Evolutionary conservation across 73 alveolate species (phyloP).

Genomic region (Vitrella brassicaformis): DNA sequence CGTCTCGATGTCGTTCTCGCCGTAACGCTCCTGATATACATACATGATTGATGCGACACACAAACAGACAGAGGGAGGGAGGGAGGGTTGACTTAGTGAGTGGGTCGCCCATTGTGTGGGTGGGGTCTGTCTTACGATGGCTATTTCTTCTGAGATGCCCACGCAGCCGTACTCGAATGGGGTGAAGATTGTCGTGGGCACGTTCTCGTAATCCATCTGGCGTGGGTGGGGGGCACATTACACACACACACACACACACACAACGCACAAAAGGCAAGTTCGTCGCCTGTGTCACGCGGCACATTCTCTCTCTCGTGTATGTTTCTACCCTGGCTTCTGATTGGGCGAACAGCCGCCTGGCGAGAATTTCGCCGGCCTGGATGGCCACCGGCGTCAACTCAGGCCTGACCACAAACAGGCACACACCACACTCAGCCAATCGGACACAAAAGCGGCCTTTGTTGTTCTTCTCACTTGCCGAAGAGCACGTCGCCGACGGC

Average conservation of each 20-base stretch:
- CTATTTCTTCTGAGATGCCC: constrained; percentile 72
- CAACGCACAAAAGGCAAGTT: too few species aligned
- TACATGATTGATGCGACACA: background rate
- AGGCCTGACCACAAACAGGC: constrained; percentile 16
- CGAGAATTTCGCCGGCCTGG: constrained; percentile 79
- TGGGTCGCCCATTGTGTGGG: background rate
- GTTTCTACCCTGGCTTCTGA: constrained; percentile 41
- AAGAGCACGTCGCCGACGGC: constrained; percentile 86
- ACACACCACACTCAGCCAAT: too few species aligned
- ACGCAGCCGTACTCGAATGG: constrained; percentile 92
- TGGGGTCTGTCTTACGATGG: background rate
- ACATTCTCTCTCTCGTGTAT: too few species aligned
- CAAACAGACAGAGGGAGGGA: background rate
- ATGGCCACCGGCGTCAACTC: constrained; percentile 95
- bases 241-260: too few species aligned
- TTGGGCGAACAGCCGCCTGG: constrained; percentile 69
- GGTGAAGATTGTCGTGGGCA: constrained; percentile 93
- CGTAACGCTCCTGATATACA: background rate
- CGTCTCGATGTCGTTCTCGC: background rate
- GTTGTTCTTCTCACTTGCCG: too few species aligned
- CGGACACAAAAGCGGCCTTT: too few species aligned
- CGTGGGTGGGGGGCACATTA: too few species aligned
- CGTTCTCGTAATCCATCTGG: constrained; percentile 73
- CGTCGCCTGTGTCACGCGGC: too few species aligned
- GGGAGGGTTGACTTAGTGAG: background rate